These are phyloP conservation scores for Linderniella brevidens DNA, from an alignment of 257 asterid species.

Conservation along the genomic window DNA sequence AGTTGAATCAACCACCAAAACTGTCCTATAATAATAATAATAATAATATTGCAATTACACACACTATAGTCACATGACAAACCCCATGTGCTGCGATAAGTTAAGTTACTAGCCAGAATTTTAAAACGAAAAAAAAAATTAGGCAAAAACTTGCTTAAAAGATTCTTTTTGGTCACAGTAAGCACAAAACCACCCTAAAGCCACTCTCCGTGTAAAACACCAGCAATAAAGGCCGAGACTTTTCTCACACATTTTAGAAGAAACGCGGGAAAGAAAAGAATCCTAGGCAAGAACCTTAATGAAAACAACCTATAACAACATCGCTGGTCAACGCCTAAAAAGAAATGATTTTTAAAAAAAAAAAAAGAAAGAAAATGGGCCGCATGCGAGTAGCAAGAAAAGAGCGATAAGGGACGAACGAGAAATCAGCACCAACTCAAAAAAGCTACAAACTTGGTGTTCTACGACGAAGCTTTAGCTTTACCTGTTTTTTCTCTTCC, in stretches of 20 bases:
- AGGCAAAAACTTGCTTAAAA: neutral
- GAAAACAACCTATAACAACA: too few relatives aligned
- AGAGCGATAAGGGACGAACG: too few relatives aligned
- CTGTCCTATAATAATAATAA: slow-evolving; percentile 24
- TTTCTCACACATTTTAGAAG: neutral
- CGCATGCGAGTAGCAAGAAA: too few relatives aligned
- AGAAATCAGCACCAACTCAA: too few relatives aligned
- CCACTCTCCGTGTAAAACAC: slow-evolving; percentile 43
- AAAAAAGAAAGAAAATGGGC: too few relatives aligned
- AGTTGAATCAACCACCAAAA: slow-evolving; percentile 20
- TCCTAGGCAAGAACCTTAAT: too few relatives aligned
- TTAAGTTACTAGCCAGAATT: slow-evolving; percentile 16
- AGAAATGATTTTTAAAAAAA: too few relatives aligned
- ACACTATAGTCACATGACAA: slow-evolving; percentile 3
- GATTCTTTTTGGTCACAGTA: slow-evolving; percentile 8
- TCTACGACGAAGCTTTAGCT: too few relatives aligned
- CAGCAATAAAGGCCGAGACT: slow-evolving; percentile 32
- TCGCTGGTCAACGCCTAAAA: too few relatives aligned
- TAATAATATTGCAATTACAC: slow-evolving; percentile 16
- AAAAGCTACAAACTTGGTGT: too few relatives aligned
- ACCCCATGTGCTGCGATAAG: slow-evolving; percentile 11
- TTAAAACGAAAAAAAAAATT: neutral
- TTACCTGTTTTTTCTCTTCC: too few relatives aligned
- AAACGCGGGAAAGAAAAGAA: too few relatives aligned
- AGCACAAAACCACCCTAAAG: slow-evolving; percentile 48